phyloP scores from a whole-genome alignment of 2,329 filamentous ascomycete genomes.

The Plenodomus tracheiphilus region DNA sequence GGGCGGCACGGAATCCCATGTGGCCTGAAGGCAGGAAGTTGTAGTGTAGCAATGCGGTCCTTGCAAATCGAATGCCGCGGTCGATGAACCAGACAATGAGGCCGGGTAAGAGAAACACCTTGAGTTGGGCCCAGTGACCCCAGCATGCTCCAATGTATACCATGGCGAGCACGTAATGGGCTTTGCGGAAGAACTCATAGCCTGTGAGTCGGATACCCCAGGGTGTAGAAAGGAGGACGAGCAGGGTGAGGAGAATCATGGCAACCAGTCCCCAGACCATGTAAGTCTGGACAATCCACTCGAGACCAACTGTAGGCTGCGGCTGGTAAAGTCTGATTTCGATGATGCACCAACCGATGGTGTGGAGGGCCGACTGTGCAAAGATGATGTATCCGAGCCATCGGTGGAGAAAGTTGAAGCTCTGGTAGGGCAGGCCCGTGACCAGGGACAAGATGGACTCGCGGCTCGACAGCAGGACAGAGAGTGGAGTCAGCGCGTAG shows the following conservation, averaged over 20 bases:
- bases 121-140: constrained; percentile 70
- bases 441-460: constrained; percentile 71
- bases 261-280: constrained; percentile 75
- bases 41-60: constrained; percentile 64
- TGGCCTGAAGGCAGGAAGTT: constrained; percentile 36
- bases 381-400: constrained; percentile 77
- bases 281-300: constrained; percentile 66
- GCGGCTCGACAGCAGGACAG: constrained; percentile 67
- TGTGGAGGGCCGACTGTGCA: constrained; percentile 68
- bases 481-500: constrained; percentile 73
- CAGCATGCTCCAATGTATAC: constrained; percentile 76
- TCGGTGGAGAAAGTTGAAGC: constrained; percentile 65
- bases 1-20: constrained; percentile 34
- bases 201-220: constrained; percentile 67
- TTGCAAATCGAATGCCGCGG: constrained; percentile 60
- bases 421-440: constrained; percentile 75
- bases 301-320: constrained; percentile 62
- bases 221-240: constrained; percentile 63
- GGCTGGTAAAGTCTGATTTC: constrained; percentile 71
- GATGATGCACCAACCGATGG: constrained; percentile 70
- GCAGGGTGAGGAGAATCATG: constrained; percentile 63
- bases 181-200: constrained; percentile 77
- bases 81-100: constrained; percentile 69
- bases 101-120: constrained; percentile 49
- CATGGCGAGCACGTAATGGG: constrained; percentile 73